These are phyloP conservation scores for Vickermania ingenoplastis DNA, from an alignment of 208 protist species.

Conservation along the genomic window DNA sequence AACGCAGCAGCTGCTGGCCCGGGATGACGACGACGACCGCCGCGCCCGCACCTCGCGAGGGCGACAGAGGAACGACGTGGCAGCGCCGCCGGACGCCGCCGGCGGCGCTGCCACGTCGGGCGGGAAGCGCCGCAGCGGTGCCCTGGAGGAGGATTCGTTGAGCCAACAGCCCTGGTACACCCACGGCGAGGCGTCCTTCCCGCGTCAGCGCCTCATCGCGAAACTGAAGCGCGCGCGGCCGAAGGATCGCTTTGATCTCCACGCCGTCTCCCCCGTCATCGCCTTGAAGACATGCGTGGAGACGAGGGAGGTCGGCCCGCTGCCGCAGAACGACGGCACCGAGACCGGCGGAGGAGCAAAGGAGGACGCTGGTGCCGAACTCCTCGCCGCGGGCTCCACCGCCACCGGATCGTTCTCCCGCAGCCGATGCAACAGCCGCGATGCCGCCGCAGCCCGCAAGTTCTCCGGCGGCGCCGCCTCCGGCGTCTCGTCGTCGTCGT, in stretches of 20 bases:
- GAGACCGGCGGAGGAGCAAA: neutral
- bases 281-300: constrained; percentile 26
- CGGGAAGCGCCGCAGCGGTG: neutral
- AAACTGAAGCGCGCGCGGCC: constrained; percentile 19
- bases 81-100: neutral
- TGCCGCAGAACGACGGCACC: neutral
- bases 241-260: constrained; percentile 27
- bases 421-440: neutral
- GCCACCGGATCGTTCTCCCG: neutral
- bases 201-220: constrained; percentile 14
- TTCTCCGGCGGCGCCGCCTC: neutral
- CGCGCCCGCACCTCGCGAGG: neutral
- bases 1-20: neutral
- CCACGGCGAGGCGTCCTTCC: constrained; percentile 10
- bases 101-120: neutral
- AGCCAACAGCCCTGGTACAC: constrained; percentile 21
- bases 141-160: neutral
- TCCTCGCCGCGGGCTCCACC: neutral
- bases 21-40: neutral
- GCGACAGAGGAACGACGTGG: too few species aligned
- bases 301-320: neutral
- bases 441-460: too few species aligned
- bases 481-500: neutral
- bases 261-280: constrained; percentile 31
- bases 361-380: neutral